phyloP scores from a whole-genome alignment of 1,139 yeast species.

The Diutina rugosa region DNA sequence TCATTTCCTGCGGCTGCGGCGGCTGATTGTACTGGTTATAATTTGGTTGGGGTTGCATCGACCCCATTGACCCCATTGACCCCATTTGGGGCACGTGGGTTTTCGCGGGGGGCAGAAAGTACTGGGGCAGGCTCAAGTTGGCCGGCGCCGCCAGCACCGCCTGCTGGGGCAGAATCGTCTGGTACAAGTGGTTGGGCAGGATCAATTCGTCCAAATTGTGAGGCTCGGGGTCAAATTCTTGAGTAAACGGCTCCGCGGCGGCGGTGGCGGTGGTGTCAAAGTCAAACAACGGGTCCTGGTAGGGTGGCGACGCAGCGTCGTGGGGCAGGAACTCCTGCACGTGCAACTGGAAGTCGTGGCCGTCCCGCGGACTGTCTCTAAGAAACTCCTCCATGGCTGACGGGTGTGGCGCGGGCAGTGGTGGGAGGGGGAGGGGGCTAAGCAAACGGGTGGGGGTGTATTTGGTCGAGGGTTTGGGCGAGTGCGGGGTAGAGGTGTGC shows the following conservation, averaged over 20 bases:
- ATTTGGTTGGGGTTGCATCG: not conserved
- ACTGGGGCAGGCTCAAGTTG: not conserved
- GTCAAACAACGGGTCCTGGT: constrained; percentile 2
- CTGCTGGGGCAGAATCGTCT: not conserved
- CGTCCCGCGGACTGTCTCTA: constrained; percentile 1
- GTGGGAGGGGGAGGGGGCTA: not conserved
- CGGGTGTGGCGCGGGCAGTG: not conserved
- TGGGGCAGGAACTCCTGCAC: not conserved
- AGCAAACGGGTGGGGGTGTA: not conserved
- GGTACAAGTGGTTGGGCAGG: not conserved
- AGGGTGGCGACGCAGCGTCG: not conserved
- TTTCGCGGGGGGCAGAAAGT: not conserved
- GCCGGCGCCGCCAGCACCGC: not conserved
- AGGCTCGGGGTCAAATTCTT: not conserved
- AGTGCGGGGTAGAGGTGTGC: not conserved
- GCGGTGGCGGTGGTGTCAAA: not conserved
- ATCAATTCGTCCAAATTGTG: not conserved
- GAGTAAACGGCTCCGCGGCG: not conserved
- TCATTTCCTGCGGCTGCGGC: not conserved
- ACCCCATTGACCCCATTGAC: not conserved
- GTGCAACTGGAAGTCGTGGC: constrained; percentile 1
- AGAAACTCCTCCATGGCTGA: constrained; percentile 1
- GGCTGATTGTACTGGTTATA: not conserved
- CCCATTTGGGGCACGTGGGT: not conserved
- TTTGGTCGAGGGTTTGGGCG: not conserved